A percentile compares a stretch with the other conserved stretches of the same genome.
Conservation (phyloP, 2,329 filamentous ascomycete species). For the Phaeoacremonium minimum region DNA sequence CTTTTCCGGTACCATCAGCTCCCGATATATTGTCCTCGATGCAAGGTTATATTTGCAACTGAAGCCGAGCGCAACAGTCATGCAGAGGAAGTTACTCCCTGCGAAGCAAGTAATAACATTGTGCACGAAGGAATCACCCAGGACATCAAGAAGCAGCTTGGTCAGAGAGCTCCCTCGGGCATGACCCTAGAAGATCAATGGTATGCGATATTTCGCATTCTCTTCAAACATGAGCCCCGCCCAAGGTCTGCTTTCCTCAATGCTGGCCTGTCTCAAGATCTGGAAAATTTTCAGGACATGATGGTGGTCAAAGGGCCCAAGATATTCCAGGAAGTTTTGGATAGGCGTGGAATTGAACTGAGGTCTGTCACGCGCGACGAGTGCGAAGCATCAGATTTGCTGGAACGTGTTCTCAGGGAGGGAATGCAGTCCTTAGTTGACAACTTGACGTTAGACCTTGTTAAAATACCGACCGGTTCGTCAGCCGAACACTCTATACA, state of each 20-base stretch:
- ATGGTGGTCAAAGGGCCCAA: background rate
- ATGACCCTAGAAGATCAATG: slow-evolving; percentile 1
- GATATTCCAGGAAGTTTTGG: background rate
- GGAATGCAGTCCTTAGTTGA: too few relatives aligned
- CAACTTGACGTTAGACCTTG: too few relatives aligned
- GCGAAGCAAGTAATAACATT: too few relatives aligned
- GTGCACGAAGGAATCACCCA: background rate
- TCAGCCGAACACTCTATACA: too few relatives aligned
- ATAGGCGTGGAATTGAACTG: too few relatives aligned
- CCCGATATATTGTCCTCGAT: slow-evolving; percentile 1
- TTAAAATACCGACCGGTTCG: too few relatives aligned
- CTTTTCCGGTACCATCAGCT: background rate
- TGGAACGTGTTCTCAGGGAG: too few relatives aligned
- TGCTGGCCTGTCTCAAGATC: background rate
- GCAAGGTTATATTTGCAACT: background rate
- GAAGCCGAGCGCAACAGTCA: slow-evolving; percentile 1
- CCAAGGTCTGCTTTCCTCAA: slow-evolving; percentile 2
- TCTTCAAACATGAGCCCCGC: slow-evolving; percentile 1
- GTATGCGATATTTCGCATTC: slow-evolving; percentile 4
- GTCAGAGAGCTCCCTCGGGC: background rate
- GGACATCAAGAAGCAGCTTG: background rate
- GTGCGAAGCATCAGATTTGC: too few relatives aligned
- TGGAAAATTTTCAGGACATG: background rate
- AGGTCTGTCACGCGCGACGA: too few relatives aligned
- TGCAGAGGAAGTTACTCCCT: background rate